phyloP scores from a whole-genome alignment of 768 basidiomycete genomes.

The Russula emetica region DNA sequence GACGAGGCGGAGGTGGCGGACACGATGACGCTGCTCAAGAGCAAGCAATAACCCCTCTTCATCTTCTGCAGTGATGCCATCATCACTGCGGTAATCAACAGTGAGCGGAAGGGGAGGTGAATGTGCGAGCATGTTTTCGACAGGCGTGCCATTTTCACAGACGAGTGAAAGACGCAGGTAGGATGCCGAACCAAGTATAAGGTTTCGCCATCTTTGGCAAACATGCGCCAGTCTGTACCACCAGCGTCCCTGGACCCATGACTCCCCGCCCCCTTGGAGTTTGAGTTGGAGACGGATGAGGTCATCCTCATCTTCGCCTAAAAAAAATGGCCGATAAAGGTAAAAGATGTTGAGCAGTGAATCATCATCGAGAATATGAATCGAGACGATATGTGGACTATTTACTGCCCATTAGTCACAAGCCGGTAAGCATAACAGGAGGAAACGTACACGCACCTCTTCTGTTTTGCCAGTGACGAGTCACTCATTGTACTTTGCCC shows the following conservation, averaged over 20 bases:
- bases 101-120: neutral
- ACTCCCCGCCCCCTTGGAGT: too few species aligned
- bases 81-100: neutral
- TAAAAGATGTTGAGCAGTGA: neutral
- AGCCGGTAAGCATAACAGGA: too few species aligned
- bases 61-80: neutral
- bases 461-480: too few species aligned
- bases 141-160: neutral
- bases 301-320: too few species aligned
- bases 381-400: neutral
- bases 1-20: neutral
- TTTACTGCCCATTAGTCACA: too few species aligned
- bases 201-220: neutral
- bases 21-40: neutral
- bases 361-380: neutral
- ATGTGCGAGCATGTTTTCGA: neutral
- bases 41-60: neutral
- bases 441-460: too few species aligned
- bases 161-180: neutral
- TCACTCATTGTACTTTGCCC: too few species aligned
- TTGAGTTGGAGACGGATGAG: too few species aligned
- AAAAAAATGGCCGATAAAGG: too few species aligned
- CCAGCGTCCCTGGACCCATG: neutral
- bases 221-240: neutral
- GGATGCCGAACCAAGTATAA: neutral